These are phyloP conservation scores for Plasmodium coatneyi DNA, from an alignment of 169 alveolate genomes.

Conservation along the genomic window DNA sequence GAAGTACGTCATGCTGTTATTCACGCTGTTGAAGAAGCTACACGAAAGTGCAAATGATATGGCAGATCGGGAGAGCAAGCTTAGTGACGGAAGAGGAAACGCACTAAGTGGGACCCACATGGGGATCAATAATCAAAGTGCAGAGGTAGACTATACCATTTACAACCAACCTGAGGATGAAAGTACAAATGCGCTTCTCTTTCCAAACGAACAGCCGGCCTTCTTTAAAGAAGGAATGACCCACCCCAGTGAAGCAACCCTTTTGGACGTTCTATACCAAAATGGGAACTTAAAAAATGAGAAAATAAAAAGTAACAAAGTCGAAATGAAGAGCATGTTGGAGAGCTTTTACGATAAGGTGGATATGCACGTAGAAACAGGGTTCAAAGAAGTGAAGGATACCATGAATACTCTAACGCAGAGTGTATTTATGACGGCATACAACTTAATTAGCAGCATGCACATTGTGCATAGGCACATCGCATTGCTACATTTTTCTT, in stretches of 20 bases:
- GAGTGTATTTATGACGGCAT: slow-evolving; percentile 30
- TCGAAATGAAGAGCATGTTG: slow-evolving; percentile 31
- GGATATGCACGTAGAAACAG: slow-evolving; percentile 41
- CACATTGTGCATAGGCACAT: slow-evolving; percentile 43
- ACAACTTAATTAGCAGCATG: slow-evolving; percentile 12
- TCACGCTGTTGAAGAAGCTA: slow-evolving; percentile 8
- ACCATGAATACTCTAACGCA: slow-evolving; percentile 44
- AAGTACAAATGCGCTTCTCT: neutral
- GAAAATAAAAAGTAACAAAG: slow-evolving; percentile 10
- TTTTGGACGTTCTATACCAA: slow-evolving; percentile 5
- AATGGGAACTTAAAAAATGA: slow-evolving; percentile 5
- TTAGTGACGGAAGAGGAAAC: neutral
- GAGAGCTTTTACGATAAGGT: slow-evolving; percentile 59
- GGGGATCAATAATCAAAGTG: neutral
- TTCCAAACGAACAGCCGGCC: neutral
- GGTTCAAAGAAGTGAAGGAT: slow-evolving; percentile 44
- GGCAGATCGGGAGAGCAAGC: neutral
- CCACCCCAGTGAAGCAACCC: neutral
- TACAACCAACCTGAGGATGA: neutral
- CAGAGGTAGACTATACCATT: neutral
- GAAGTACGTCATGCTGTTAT: slow-evolving; percentile 37
- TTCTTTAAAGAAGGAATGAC: neutral
- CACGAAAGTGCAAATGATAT: slow-evolving; percentile 24
- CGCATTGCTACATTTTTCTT: slow-evolving; percentile 48
- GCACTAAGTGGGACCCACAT: neutral